Percentiles rank a stretch among this genome's conserved stretches.
Conservation (phyloP, 2,329 filamentous ascomycete species). For the Apiospora rasikravindrae region DNA sequence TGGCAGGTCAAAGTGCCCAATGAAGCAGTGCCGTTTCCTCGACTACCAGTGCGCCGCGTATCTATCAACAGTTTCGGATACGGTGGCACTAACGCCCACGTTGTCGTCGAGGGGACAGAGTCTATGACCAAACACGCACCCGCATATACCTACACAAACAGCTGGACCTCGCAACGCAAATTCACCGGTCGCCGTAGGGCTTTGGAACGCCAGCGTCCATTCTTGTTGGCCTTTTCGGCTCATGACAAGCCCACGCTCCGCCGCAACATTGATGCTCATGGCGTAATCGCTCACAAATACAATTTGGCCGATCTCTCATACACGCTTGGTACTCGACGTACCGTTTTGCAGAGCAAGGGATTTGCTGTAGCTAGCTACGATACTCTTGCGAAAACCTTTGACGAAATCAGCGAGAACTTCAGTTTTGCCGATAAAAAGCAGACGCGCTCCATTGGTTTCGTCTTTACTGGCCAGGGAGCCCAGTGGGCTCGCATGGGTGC, state of each 20-base stretch:
- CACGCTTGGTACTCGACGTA: constrained; percentile 24
- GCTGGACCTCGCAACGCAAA: no score
- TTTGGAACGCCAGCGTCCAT: not conserved
- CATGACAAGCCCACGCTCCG: not conserved
- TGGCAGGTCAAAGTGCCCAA: not conserved
- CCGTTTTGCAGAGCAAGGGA: not conserved
- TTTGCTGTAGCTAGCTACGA: not conserved
- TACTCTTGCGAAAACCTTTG: constrained; percentile 12
- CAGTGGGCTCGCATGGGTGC: constrained; percentile 50
- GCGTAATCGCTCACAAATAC: constrained; percentile 25
- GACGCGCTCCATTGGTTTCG: constrained; percentile 41
- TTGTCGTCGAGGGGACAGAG: constrained; percentile 22
- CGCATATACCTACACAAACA: no score
- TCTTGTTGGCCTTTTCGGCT: not conserved
- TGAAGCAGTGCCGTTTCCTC: not conserved
- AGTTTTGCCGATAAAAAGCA: not conserved
- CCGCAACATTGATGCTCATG: not conserved
- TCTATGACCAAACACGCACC: not conserved
- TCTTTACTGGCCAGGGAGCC: constrained; percentile 51
- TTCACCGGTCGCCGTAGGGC: no score
- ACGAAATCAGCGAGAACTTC: constrained; percentile 1
- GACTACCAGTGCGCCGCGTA: not conserved
- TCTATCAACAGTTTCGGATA: constrained; percentile 18
- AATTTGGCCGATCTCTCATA: constrained; percentile 27
- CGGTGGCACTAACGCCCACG: constrained; percentile 25